These are phyloP conservation scores for Vigna trinervia DNA, from an alignment of 306 rosid species.

Conservation along the genomic window DNA sequence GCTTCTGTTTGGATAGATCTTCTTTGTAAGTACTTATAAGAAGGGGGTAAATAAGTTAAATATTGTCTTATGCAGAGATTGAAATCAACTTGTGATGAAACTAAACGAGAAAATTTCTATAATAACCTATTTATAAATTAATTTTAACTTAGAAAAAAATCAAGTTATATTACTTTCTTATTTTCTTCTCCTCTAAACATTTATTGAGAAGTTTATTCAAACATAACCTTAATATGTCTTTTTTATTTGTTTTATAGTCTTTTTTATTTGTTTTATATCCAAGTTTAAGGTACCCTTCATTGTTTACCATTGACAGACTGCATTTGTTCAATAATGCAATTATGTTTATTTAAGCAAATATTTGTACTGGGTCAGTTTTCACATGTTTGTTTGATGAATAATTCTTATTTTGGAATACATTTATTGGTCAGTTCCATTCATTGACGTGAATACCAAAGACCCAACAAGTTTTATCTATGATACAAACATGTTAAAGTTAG, in stretches of 20 bases:
- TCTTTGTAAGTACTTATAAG: neutral
- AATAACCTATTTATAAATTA: neutral
- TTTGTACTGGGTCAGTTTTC: constrained; percentile 22
- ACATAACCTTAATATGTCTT: neutral
- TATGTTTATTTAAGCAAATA: neutral
- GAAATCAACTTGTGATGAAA: neutral
- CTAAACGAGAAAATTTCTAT: neutral
- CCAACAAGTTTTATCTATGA: constrained; percentile 9
- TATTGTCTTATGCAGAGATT: neutral
- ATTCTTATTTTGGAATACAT: constrained; percentile 4
- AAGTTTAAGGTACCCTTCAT: neutral
- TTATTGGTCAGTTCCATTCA: neutral
- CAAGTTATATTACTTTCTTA: neutral
- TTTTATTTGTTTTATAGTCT: neutral
- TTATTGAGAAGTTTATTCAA: neutral
- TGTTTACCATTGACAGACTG: neutral
- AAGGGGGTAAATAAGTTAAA: neutral
- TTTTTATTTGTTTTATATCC: neutral
- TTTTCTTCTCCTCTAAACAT: neutral
- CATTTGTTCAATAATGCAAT: neutral
- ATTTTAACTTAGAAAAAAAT: neutral
- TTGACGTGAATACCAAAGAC: neutral
- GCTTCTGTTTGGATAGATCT: neutral
- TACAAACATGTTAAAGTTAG: constrained; percentile 35
- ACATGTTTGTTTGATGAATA: neutral